Conservation (phyloP, 371 early-diverging fungal genomes). For the Basidiobolus meristosporus region DNA sequence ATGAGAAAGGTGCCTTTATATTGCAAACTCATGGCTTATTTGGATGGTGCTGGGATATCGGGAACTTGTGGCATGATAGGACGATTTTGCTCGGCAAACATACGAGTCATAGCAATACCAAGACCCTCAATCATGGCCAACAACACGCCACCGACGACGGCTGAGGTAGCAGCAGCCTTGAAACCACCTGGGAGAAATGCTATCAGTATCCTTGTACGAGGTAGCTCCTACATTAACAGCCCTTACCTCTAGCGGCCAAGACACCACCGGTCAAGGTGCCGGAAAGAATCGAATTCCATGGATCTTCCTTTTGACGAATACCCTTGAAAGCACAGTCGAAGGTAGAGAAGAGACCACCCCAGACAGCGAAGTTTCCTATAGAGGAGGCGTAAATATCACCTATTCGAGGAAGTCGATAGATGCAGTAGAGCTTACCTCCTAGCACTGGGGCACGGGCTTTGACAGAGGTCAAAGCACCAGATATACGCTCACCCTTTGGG, state of each 20-base stretch:
- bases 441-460: conserved; percentile 88
- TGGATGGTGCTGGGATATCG: neutral
- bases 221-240: neutral
- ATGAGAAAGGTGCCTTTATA: no score
- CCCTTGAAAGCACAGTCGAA: conserved; percentile 87
- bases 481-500: conserved; percentile 82
- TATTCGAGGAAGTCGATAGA: neutral
- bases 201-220: neutral
- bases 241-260: conserved; percentile 63
- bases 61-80: conserved; percentile 2
- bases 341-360: conserved; percentile 93
- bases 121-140: conserved; percentile 90
- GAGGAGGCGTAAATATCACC: neutral
- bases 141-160: conserved; percentile 78
- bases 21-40: no score
- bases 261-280: conserved; percentile 91
- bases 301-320: conserved; percentile 88
- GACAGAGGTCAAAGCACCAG: conserved; percentile 70
- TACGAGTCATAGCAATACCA: conserved; percentile 44
- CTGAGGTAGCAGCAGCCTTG: conserved; percentile 64
- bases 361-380: conserved; percentile 81
- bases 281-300: conserved; percentile 81
- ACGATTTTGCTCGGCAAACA: conserved; percentile 10
- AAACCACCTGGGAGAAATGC: conserved; percentile 33
- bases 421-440: conserved; percentile 31